Base-by-base conservation (phyloP, 176 grass and related monocot species). In the Eleusine indica region DNA sequence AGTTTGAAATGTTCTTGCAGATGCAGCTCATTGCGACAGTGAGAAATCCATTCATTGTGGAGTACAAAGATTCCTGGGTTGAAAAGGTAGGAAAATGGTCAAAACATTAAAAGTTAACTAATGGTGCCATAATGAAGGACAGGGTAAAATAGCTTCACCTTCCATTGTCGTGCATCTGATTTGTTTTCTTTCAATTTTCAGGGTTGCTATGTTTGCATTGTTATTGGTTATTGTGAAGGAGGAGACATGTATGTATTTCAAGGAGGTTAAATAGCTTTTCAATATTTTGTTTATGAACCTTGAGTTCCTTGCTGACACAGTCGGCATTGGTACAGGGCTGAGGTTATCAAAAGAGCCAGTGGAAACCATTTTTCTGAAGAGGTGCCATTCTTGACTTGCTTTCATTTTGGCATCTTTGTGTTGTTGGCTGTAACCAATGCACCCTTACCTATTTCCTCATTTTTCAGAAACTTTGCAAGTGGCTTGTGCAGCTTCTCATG, bases 41-140 rank as follows among this genome's bases (percentile, higher is more conserved):
- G 30, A 88, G 89, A 67, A 95, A 98, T 77, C 96, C 96, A 0
- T 98, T 98, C 78, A 96, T 98, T n/a, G 96, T 96, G 60, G 91
- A 98, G 32, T 94, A 98, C 78, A 98, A 92, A 87, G 96, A 98
- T 91, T 95, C 96, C 6, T 98, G 96, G 96, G 96, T 98, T 21
- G 96, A 98, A 72, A 98, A 98, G 93, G 96, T 95, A 49, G 73
- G 84, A 6, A 14, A 51, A 67, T 35, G 44, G 9, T 60, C 32
- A 25, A 68, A 70, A 61, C 29, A 42, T 8, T 3, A 22, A 15
- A 48, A 48, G 25, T 47, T 28, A 28, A 21, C 12, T 62, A 75
- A 13, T 61, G 30, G 25, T 49, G 58, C 8, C 39, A 43, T 11
- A 73, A 63, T 60, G 54, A 17, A 21, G 17, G 40, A 40, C 15